Conservation (phyloP, 495 filamentous ascomycete genomes). For the Penicillium alfredii region DNA sequence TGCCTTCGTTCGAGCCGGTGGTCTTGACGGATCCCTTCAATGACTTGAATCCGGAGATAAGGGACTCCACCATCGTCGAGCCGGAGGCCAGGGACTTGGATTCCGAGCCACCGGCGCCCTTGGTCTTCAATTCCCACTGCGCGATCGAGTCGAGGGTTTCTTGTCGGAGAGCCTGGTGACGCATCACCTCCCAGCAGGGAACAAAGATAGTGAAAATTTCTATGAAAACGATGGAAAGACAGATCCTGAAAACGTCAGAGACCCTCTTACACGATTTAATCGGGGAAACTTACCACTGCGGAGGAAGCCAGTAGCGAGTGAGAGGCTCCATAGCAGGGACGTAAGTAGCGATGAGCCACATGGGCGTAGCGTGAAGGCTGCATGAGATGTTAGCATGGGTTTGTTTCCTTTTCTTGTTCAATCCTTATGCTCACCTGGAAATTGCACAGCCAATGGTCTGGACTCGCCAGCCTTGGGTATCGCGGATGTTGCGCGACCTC, state of each 20-base stretch:
- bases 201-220: constrained; percentile 50
- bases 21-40: constrained; percentile 23
- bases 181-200: constrained; percentile 50
- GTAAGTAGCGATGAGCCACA: constrained; percentile 61
- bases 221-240: constrained; percentile 48
- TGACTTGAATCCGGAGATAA: constrained; percentile 32
- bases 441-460: constrained; percentile 59
- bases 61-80: constrained; percentile 27
- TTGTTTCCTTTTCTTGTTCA: too few species aligned
- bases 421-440: constrained; percentile 28
- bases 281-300: constrained; percentile 48
- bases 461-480: constrained; percentile 62
- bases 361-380: constrained; percentile 57
- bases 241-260: constrained; percentile 37
- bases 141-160: constrained; percentile 34
- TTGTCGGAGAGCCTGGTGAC: constrained; percentile 39
- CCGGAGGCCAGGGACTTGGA: constrained; percentile 25
- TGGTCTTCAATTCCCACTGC: constrained; percentile 29
- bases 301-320: constrained; percentile 48
- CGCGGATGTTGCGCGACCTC: constrained; percentile 47
- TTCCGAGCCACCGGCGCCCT: constrained; percentile 17
- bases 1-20: constrained; percentile 27
- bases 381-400: constrained; percentile 3
- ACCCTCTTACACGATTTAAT: neutral
- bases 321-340: constrained; percentile 49